These are phyloP conservation scores for Isatis tinctoria DNA, from an alignment of 345 rosid genomes.

Conservation along the genomic window DNA sequence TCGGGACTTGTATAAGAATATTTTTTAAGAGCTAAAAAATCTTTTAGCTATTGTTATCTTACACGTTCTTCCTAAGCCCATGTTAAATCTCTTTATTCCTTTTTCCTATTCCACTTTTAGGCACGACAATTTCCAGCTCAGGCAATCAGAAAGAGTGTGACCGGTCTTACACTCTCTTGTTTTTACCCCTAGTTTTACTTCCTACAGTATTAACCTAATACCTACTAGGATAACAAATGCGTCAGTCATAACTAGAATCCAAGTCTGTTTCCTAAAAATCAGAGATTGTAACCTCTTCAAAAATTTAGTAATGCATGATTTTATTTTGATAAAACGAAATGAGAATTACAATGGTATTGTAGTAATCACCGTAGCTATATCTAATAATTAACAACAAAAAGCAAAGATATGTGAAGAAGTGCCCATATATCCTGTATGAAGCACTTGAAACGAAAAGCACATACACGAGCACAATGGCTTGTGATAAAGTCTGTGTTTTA, in stretches of 20 bases:
- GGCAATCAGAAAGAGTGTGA: slow-evolving; percentile 7
- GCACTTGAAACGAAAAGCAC: neutral
- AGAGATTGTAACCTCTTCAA: slow-evolving; percentile 2
- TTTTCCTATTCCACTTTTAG: slow-evolving; percentile 18
- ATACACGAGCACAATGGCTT: neutral
- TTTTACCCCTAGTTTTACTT: neutral
- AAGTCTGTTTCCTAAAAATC: neutral
- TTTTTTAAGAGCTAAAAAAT: neutral
- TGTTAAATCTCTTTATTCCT: slow-evolving; percentile 22
- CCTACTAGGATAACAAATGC: neutral
- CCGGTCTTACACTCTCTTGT: slow-evolving; percentile 1
- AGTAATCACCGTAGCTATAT: neutral
- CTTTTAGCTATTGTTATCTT: neutral
- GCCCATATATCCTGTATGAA: neutral
- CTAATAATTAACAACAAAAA: too few species aligned
- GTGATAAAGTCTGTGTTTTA: neutral
- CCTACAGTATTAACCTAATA: neutral
- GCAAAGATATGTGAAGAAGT: neutral
- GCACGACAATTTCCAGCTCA: slow-evolving; percentile 33
- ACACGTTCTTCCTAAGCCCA: slow-evolving; percentile 21
- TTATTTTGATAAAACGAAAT: neutral
- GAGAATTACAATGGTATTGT: neutral
- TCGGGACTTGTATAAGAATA: slow-evolving; percentile 20
- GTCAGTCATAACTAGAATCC: neutral
- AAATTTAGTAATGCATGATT: neutral